Percentiles rank a stretch among this genome's conserved stretches.
Conservation (phyloP, 495 filamentous ascomycete genomes). For the Chlorociboria aeruginascens region DNA sequence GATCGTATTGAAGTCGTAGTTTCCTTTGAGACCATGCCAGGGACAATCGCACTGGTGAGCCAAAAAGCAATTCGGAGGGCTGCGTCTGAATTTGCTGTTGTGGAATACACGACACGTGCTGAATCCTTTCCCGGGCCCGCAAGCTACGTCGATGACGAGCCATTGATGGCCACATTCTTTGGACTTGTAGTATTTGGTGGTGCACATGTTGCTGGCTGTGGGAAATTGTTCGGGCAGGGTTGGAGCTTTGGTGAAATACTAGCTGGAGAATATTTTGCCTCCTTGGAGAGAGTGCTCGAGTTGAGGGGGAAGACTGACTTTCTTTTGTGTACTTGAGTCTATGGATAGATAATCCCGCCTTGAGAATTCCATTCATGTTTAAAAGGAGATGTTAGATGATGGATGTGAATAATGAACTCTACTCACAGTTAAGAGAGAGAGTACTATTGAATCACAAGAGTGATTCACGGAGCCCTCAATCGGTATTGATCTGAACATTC, state of each 20-base stretch:
- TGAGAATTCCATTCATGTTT: too few relatives aligned
- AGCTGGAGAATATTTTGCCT: neutral
- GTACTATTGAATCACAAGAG: too few relatives aligned
- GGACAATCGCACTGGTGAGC: neutral
- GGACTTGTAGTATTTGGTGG: neutral
- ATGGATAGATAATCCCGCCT: too few relatives aligned
- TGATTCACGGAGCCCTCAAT: too few relatives aligned
- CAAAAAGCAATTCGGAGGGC: neutral
- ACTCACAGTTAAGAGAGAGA: too few relatives aligned
- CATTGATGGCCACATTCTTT: neutral
- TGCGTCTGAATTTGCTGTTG: neutral
- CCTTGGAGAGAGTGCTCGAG: neutral
- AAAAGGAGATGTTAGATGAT: too few relatives aligned
- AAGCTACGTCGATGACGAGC: neutral
- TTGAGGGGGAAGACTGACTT: neutral
- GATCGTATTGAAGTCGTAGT: slow-evolving; percentile 7
- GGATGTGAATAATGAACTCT: too few relatives aligned
- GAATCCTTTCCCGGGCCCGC: neutral
- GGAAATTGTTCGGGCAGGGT: neutral
- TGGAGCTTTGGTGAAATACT: too few relatives aligned
- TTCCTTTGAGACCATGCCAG: neutral
- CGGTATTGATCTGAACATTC: too few relatives aligned
- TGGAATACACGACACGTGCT: neutral
- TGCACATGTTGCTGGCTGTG: neutral
- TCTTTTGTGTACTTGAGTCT: too few relatives aligned